Conservation (phyloP, 2,329 filamentous ascomycete species). For the Coleophoma eucalyptorum region DNA sequence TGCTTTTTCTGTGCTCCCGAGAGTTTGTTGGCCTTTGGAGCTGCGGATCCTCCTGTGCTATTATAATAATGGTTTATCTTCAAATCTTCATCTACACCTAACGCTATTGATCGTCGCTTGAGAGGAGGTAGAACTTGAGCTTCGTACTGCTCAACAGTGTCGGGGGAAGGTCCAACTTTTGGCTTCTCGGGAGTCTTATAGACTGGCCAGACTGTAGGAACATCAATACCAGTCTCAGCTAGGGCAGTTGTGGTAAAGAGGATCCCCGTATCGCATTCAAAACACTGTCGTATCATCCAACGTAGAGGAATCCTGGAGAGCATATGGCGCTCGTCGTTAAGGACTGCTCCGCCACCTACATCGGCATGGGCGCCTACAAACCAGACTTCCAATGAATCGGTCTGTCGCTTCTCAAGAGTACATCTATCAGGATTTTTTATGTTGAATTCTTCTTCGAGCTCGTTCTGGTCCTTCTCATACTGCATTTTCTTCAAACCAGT, state of each 20-base stretch:
- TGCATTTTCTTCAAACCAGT: constrained; percentile 4
- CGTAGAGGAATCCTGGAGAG: constrained; percentile 39
- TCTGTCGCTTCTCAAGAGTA: constrained; percentile 15
- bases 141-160: constrained; percentile 31
- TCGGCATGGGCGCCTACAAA: constrained; percentile 39
- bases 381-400: constrained; percentile 44
- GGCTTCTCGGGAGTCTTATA: constrained; percentile 30
- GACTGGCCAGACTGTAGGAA: constrained; percentile 34
- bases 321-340: constrained; percentile 36
- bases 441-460: constrained; percentile 13
- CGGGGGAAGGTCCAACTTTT: constrained; percentile 28
- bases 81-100: constrained; percentile 21
- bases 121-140: constrained; percentile 27
- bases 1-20: constrained; percentile 1
- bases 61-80: too few species aligned
- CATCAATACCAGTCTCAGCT: constrained; percentile 36
- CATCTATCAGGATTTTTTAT: constrained; percentile 7
- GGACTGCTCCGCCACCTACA: constrained; percentile 39
- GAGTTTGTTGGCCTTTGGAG: background rate
- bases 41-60: constrained; percentile 7
- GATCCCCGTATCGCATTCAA: constrained; percentile 41
- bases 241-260: constrained; percentile 34
- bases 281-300: constrained; percentile 44
- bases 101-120: constrained; percentile 23
- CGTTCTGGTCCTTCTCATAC: constrained; percentile 13